A percentile compares a stretch with the other conserved stretches of the same genome.
phyloP scores from a whole-genome alignment of 108 stramenopile genomes.

The Mediolabrus comicus region DNA sequence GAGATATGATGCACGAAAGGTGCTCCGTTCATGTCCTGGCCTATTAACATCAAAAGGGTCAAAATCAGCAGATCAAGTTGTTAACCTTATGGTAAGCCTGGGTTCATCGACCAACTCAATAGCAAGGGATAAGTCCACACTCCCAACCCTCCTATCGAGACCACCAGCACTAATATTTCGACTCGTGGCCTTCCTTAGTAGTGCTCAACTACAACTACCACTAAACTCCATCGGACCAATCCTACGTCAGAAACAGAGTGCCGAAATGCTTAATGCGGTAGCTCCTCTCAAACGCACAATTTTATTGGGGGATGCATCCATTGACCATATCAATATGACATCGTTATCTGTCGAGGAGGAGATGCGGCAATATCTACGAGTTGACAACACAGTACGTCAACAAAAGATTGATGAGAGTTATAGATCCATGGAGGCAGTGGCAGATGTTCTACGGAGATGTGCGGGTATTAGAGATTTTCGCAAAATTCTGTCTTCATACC shows the following conservation, averaged over 20 bases:
- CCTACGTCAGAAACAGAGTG: slow-evolving; percentile 49
- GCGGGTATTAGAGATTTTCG: slow-evolving; percentile 66
- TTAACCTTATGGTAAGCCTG: slow-evolving; percentile 57
- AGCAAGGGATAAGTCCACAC: slow-evolving; percentile 65
- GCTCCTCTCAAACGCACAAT: slow-evolving; percentile 48
- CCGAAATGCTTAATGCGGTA: slow-evolving; percentile 60
- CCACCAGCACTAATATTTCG: slow-evolving; percentile 75
- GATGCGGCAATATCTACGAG: slow-evolving; percentile 16
- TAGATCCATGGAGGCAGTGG: slow-evolving; percentile 56
- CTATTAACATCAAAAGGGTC: slow-evolving; percentile 69
- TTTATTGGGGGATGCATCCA: neutral
- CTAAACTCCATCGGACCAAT: slow-evolving; percentile 63
- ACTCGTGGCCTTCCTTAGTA: slow-evolving; percentile 66
- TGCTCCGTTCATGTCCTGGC: slow-evolving; percentile 62
- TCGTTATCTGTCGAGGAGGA: slow-evolving; percentile 2
- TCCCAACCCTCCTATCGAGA: slow-evolving; percentile 60
- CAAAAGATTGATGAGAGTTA: slow-evolving; percentile 50
- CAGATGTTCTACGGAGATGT: slow-evolving; percentile 49
- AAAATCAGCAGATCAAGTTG: slow-evolving; percentile 57
- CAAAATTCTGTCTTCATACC: slow-evolving; percentile 68
- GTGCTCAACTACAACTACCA: slow-evolving; percentile 64
- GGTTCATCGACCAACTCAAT: slow-evolving; percentile 62
- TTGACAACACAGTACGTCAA: slow-evolving; percentile 25
- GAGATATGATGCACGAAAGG: slow-evolving; percentile 70
- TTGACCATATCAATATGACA: neutral